Evolutionary conservation across 2,329 filamentous ascomycete genomes (phyloP), one percentile per base, ranked within the genome.

Genomic region (Dactylonectria macrodidyma): DNA sequence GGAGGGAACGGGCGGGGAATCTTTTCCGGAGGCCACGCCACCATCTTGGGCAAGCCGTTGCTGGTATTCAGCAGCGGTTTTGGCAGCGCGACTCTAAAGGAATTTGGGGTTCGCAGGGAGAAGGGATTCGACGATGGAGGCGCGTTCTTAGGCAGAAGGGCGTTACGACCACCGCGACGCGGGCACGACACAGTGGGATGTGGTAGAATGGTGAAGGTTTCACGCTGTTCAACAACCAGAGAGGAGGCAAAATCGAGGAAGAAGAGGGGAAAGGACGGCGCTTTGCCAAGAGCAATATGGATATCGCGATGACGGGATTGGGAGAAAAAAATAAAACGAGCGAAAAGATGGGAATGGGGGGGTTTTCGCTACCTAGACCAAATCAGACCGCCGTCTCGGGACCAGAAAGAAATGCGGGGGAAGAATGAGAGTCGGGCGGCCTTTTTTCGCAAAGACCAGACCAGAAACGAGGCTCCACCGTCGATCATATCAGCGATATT

Each of bases 231-330:
- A 88, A 77, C 22, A 88, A 76, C 22, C 87, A 63, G 83, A 81
- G 1, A 86, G 78, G 60, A 88, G 26, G 26, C 84, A 59, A 81
- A 81, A 70, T 88, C 87, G 34, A 84, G 77, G 62, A 84, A 3
- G n/a, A 30, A 16, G 36, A 84, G 77, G 63, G 84, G 8, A 19
- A 52, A 16, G 6, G 24, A 24, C 26, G 36, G 19, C 24, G 19
- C 19, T 19, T 19, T 7, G 64, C 48, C 59, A 59, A 54, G 46
- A 33, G 24, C 9, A 24, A 48, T 16, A 51, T 19, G 30, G 36
- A 14, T 33, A 65, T 65, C 48, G 44, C 41, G 47, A 57, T 48
- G 44, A 61, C 24, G 59, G 55, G 54, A n/a, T 58, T 30, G 26
- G 26, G 26, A 19, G 26, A 30, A 30, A 44, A 34, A 54, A 54